Percentiles rank a stretch among this genome's conserved stretches.
These are phyloP conservation scores for Fusarium succisae DNA, from an alignment of 2,329 filamentous ascomycete species.

Conservation along the genomic window DNA sequence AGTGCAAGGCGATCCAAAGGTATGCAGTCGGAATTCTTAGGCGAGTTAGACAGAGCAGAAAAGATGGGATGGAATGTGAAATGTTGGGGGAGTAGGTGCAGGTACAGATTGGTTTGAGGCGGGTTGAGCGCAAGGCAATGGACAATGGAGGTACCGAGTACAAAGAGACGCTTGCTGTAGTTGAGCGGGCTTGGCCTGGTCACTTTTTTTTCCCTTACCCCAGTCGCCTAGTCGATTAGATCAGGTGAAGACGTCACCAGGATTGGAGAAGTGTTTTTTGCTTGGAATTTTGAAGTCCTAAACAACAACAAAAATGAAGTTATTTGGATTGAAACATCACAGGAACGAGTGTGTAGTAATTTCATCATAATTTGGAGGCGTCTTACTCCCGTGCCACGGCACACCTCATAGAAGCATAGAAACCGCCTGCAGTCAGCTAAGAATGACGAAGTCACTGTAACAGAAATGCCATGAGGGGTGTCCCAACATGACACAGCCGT, in stretches of 20 bases:
- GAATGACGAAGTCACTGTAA: conserved; percentile 30
- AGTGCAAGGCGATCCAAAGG: conserved; percentile 6
- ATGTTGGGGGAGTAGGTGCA: conserved; percentile 26
- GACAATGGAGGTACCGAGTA: conserved; percentile 26
- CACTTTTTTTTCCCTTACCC: conserved; percentile 14
- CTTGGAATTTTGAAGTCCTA: not conserved
- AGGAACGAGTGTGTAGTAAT: not conserved
- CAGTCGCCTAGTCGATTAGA: conserved; percentile 10
- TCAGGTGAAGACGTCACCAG: conserved; percentile 35
- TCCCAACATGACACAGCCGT: conserved; percentile 23
- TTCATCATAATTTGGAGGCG: conserved; percentile 1
- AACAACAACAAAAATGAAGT: not conserved
- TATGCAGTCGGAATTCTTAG: conserved; percentile 15
- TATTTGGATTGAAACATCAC: not conserved
- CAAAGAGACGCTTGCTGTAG: conserved; percentile 21
- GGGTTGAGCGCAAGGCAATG: conserved; percentile 11
- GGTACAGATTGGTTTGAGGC: conserved; percentile 14
- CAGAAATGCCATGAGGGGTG: conserved; percentile 18
- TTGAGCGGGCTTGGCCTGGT: conserved; percentile 14
- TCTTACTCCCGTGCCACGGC: conserved; percentile 4
- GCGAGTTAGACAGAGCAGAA: not conserved
- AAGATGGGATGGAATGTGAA: conserved; percentile 32
- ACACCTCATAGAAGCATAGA: conserved; percentile 2
- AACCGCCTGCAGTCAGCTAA: conserved; percentile 3
- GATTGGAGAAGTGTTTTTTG: not conserved